Base-by-base conservation (phyloP, 257 asterid species). In the Gentiana macrophylla region DNA sequence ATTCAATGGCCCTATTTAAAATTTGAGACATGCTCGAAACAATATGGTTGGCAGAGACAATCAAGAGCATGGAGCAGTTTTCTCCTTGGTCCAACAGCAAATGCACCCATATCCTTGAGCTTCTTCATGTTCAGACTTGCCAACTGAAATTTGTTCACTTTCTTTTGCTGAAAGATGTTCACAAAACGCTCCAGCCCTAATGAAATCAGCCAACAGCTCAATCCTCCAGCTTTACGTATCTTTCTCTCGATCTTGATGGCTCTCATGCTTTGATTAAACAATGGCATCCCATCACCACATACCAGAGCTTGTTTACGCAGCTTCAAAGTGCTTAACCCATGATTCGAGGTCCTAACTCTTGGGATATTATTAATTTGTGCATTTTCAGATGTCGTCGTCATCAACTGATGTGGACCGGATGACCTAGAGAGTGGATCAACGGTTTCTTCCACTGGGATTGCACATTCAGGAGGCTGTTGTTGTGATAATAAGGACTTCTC, bases 61-160 rank as follows among this genome's bases (percentile, higher is more conserved):
- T 84, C 88, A 33, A 91, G 83, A 58, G 96, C 98, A 56, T 86
- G 98, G 74, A 91, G 79, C 67, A 91, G 81, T 73, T 91, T 91
- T 66, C 98, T 80, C 79, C 96, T 72, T 4, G 98, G 95, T 12
- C 96, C 98, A 53, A 91, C 86, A 12, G 95, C 94, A 48, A 63
- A 72, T 4, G 80, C 72, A 32, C 98, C 98, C 95, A 86, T 86
- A 47, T 84, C 94, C 70, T 87, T 84, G 50, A 91, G 94, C 78
- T 91, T 86, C 55, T 79, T 64, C 94, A 87, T 84, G 56, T 80
- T 83, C 55, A 91, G 78, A 69, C 70, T 84, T 12, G 90, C 86
- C 72, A 91, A 75, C 67, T 86, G 95, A 75, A 80, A 86, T 62
- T 66, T 91, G 61, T 61, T 72, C 12, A 84, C 73, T 9, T 66